phyloP scores from a whole-genome alignment of 352 stramenopile genomes.

The Aphanomyces astaci region DNA sequence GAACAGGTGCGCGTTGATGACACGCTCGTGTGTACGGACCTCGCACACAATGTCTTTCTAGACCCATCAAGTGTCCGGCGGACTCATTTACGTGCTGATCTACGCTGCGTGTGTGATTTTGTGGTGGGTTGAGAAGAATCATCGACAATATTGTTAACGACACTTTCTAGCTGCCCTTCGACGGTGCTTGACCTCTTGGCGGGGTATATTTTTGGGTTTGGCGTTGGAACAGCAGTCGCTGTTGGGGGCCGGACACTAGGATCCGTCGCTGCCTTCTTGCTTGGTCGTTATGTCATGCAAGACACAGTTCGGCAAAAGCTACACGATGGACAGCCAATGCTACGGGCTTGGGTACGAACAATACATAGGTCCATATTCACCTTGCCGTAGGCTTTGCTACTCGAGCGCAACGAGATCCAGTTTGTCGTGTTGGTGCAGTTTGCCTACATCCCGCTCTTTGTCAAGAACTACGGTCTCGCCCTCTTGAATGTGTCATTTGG shows the following conservation, averaged over 20 bases:
- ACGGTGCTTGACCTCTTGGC: constrained; percentile 68
- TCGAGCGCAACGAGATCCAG: constrained; percentile 46
- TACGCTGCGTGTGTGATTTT: constrained; percentile 4
- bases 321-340: constrained; percentile 54
- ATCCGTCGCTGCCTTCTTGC: constrained; percentile 55
- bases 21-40: too few relatives aligned
- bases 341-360: constrained; percentile 42
- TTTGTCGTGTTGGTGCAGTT: constrained; percentile 71
- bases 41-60: background rate
- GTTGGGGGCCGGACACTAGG: constrained; percentile 55
- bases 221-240: constrained; percentile 49
- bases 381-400: constrained; percentile 40
- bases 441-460: constrained; percentile 72
- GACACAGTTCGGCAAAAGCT: constrained; percentile 57
- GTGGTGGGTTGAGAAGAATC: background rate
- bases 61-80: background rate
- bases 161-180: constrained; percentile 49
- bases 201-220: constrained; percentile 72
- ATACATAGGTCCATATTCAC: background rate
- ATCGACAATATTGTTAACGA: background rate
- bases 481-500: constrained; percentile 57
- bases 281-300: constrained; percentile 60
- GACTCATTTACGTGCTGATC: background rate
- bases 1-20: background rate
- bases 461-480: constrained; percentile 82